phyloP scores from a whole-genome alignment of 2,329 filamentous ascomycete species.

The Colletotrichum cordylinicola region DNA sequence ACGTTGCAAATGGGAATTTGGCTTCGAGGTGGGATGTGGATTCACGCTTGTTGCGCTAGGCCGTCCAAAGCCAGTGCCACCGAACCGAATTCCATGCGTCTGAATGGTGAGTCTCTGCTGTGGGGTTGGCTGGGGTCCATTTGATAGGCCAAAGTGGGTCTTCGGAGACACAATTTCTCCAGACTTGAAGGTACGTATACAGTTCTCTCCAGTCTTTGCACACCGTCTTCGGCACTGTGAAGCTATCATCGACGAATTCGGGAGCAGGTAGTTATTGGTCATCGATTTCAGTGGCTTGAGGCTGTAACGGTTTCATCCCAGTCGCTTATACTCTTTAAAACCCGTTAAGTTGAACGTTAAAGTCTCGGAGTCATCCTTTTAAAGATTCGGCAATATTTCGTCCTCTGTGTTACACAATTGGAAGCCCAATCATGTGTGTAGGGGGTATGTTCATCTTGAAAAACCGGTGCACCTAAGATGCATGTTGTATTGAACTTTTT shows the following conservation, averaged over 20 bases:
- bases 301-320: neutral
- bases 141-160: neutral
- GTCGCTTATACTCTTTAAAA: rapidly evolving
- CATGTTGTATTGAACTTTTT: neutral
- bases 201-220: neutral
- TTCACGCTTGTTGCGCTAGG: neutral
- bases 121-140: neutral
- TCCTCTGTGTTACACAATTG: neutral
- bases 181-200: neutral
- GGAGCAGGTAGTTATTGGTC: neutral
- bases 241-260: neutral
- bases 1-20: conserved; percentile 24
- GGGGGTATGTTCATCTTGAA: neutral
- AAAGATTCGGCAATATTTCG: neutral
- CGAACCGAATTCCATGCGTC: neutral
- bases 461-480: rapidly evolving
- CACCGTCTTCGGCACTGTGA: neutral
- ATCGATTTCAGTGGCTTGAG: neutral
- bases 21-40: conserved; percentile 18
- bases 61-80: neutral
- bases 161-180: conserved; percentile 13
- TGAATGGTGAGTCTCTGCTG: neutral
- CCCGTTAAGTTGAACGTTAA: rapidly evolving
- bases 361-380: neutral
- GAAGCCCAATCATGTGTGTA: neutral